These are phyloP conservation scores for Melaleuca alternifolia DNA, from an alignment of 345 rosid genomes.

Conservation along the genomic window DNA sequence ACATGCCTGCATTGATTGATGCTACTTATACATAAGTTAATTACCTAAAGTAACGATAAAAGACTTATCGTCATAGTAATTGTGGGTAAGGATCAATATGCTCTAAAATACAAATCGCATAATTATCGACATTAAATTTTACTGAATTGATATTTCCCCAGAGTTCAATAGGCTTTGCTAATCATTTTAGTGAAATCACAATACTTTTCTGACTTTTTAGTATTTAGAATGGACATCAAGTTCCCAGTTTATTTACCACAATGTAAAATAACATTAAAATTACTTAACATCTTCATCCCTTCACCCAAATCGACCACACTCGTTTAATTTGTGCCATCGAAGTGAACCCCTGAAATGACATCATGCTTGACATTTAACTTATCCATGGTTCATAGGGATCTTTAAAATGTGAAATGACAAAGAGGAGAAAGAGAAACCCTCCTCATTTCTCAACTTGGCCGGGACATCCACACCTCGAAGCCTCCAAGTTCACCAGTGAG, in stretches of 20 bases:
- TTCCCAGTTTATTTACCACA: not conserved
- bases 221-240: too few species aligned
- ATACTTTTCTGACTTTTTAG: too few species aligned
- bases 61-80: not conserved
- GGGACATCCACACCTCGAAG: not conserved
- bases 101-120: not conserved
- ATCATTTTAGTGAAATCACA: too few species aligned
- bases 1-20: not conserved
- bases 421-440: not conserved
- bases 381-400: too few species aligned
- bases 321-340: too few species aligned
- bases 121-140: not conserved
- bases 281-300: not conserved
- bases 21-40: not conserved
- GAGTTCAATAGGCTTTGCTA: not conserved
- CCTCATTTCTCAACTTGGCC: not conserved
- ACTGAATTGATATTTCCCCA: not conserved
- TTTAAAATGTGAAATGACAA: not conserved
- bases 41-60: not conserved
- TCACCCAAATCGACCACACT: not conserved
- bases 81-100: not conserved
- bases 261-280: not conserved
- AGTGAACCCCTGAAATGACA: too few species aligned
- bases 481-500: too few species aligned
- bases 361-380: too few species aligned